Evolutionary conservation across 176 grass and related monocot genomes (phyloP).

Genomic region (Rhipidocladum racemiflorum): DNA sequence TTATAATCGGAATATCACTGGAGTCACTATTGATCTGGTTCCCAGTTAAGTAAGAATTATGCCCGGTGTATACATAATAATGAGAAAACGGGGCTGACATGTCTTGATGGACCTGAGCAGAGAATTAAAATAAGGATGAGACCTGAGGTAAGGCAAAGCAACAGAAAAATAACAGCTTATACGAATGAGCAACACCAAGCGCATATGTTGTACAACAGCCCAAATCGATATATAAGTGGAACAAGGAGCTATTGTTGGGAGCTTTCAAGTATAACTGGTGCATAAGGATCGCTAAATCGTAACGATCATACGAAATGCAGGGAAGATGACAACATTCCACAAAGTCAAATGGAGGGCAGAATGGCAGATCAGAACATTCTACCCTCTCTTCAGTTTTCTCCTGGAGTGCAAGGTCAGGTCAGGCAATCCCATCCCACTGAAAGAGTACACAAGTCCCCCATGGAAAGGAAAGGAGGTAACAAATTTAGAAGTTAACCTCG

Average conservation of each 20-base stretch:
- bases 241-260: not conserved
- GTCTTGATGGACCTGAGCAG: slow-evolving; percentile 78
- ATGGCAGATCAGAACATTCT: not conserved
- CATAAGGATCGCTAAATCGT: not conserved
- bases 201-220: not conserved
- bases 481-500: too few species aligned
- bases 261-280: not conserved
- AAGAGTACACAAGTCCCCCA: too few species aligned
- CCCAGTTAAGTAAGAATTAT: slow-evolving; percentile 92
- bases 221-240: not conserved
- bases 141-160: not conserved
- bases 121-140: slow-evolving; percentile 5
- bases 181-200: not conserved
- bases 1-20: slow-evolving; percentile 83
- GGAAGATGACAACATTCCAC: not conserved
- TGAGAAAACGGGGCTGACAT: slow-evolving; percentile 80
- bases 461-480: too few species aligned
- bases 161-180: not conserved
- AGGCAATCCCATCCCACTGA: too few species aligned
- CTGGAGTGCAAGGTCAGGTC: too few species aligned
- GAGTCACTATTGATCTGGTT: slow-evolving; percentile 94
- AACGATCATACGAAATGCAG: not conserved
- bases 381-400: too few species aligned
- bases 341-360: not conserved
- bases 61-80: slow-evolving; percentile 83